Conservation (phyloP, 2,329 filamentous ascomycete species). For the Aspergillus uvarum region DNA sequence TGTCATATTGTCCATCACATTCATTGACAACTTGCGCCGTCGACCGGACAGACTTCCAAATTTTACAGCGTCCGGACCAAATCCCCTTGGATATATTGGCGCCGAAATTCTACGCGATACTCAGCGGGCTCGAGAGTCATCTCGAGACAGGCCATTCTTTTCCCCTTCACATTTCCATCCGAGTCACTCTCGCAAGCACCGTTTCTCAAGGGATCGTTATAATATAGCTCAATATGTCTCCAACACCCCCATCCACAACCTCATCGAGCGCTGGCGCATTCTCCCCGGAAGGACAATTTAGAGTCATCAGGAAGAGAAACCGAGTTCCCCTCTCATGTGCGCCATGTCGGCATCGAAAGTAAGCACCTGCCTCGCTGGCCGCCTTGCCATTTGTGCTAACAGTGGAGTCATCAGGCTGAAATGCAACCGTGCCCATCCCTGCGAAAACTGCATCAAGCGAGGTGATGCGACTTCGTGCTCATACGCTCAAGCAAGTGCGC, state of each 20-base stretch:
- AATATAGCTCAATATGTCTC: slow-evolving; percentile 32
- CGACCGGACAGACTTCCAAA: neutral
- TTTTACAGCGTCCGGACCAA: neutral
- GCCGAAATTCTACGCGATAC: neutral
- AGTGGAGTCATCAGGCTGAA: slow-evolving; percentile 60
- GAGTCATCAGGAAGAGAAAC: slow-evolving; percentile 88
- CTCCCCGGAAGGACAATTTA: slow-evolving; percentile 82
- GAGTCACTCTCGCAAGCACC: neutral
- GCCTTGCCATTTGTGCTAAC: slow-evolving; percentile 14
- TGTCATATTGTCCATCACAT: neutral
- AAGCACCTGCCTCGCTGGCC: slow-evolving; percentile 36
- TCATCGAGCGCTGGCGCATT: slow-evolving; percentile 71
- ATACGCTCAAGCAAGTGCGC: slow-evolving; percentile 68
- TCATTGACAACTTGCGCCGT: neutral
- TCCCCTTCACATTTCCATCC: neutral
- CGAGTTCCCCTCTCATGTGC: slow-evolving; percentile 87
- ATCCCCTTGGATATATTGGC: neutral
- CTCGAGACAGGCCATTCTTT: neutral
- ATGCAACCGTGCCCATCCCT: slow-evolving; percentile 88
- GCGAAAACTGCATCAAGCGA: slow-evolving; percentile 91
- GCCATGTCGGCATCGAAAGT: slow-evolving; percentile 91
- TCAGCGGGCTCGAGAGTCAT: neutral
- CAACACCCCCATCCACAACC: slow-evolving; percentile 56
- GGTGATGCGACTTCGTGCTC: slow-evolving; percentile 78
- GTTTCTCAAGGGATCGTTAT: neutral